Evolutionary conservation across 1,284 basidiomycete species (phyloP), one percentile per base, ranked within the genome.

Genomic region (Somion occarium): DNA sequence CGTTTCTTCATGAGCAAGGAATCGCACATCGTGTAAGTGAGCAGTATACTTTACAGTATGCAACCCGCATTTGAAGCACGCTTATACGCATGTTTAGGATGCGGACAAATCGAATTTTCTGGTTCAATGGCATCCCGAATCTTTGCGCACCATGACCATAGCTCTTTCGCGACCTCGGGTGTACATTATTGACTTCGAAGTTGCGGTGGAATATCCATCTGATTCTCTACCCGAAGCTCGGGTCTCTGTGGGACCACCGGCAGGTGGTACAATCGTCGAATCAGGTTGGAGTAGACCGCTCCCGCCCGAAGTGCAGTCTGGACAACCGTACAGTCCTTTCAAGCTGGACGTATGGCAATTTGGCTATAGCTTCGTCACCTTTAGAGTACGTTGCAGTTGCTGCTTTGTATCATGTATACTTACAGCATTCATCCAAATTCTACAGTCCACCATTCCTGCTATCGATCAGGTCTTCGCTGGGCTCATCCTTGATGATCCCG

Each of bases 171-270:
- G 61, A 19, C 63, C 64, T 13, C 59, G 64, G 2, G 59, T 65
- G 1, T 66, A 62, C 45, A 47, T 66, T 5, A 65, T 62, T 19
- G 64, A 66, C 53, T 64, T 65, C 37, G 65, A 66, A 49, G 51
- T 54, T 18, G 60, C 64, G 0, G 52, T 66, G 0, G 38, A 56
- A 27, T 67, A 64, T 48, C 53, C 60, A 1, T 11, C 19, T 7
- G 30, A 34, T 7, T 34, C 15, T 7, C 30, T 15, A 7, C 15
- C 15, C 30, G 30, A 34, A 15, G 15, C 7, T 15, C 15, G 30
- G 7, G 30, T 34, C 15, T 34, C 7, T 34, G 30, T 34, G 7
- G 30, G 30, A 34, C 7, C 15, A 15, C 30, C 30, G 30, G 15
- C 30, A 7, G 30, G 30, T 15, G 30, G 30, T 7, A 34, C 30